These are phyloP conservation scores for Populus tomentosa DNA, from an alignment of 441 rosid genomes.

Conservation along the genomic window DNA sequence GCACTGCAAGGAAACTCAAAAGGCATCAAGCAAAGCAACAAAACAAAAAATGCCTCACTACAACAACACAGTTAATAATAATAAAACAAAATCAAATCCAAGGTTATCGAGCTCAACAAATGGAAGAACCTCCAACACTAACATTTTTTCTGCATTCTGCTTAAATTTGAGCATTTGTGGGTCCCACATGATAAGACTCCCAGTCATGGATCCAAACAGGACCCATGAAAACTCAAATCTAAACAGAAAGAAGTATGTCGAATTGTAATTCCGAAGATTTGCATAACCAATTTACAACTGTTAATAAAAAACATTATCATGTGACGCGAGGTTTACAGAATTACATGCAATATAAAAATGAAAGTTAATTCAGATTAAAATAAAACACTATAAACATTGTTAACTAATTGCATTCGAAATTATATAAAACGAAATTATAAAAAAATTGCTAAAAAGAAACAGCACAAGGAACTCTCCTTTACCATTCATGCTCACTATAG, in stretches of 20 bases:
- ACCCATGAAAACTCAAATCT: not conserved
- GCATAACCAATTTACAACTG: not conserved
- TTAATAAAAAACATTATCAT: not conserved
- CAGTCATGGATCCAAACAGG: not conserved
- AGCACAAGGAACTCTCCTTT: too few relatives aligned
- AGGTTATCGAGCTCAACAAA: not conserved
- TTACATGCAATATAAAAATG: not conserved
- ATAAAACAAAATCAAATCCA: not conserved
- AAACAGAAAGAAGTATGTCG: not conserved
- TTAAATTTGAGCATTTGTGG: not conserved
- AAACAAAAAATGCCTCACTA: not conserved
- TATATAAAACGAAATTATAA: too few relatives aligned
- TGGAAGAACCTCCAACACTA: not conserved
- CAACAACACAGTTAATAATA: constrained; percentile 5
- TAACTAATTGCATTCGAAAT: too few relatives aligned
- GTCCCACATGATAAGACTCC: not conserved
- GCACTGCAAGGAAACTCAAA: constrained; percentile 47
- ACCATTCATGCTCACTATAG: too few relatives aligned
- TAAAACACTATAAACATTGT: not conserved
- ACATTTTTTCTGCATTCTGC: not conserved
- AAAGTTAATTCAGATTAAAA: not conserved
- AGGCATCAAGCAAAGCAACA: constrained; percentile 7
- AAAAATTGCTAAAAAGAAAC: too few relatives aligned
- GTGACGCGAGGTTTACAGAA: not conserved
- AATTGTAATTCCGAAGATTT: not conserved